Conservation (phyloP, 176 grass and related monocot species). For the Oryza brachyantha region DNA sequence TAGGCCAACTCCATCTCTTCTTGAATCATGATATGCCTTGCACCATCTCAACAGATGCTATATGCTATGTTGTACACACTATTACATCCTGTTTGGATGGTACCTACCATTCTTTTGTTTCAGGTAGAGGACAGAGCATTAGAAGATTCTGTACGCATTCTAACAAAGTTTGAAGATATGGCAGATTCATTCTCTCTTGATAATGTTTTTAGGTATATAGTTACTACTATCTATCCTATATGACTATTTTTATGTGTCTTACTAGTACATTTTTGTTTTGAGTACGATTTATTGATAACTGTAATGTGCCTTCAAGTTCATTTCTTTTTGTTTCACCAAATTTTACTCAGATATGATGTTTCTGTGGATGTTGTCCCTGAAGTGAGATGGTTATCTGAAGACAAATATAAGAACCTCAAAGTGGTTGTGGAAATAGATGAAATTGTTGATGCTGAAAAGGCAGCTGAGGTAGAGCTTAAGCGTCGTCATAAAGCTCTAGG, state of each 20-base stretch:
- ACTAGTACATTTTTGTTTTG: neutral
- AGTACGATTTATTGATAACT: neutral
- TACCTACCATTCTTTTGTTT: neutral
- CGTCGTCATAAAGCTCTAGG: slow-evolving; percentile 81
- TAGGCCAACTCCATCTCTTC: slow-evolving; percentile 5
- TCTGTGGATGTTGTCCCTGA: slow-evolving; percentile 72
- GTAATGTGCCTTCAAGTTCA: neutral
- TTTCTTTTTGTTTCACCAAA: slow-evolving; percentile 16
- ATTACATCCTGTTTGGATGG: slow-evolving; percentile 16
- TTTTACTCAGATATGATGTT: slow-evolving; percentile 74
- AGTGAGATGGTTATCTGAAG: slow-evolving; percentile 72
- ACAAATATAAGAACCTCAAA: slow-evolving; percentile 91
- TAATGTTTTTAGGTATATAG: slow-evolving; percentile 64
- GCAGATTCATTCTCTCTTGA: slow-evolving; percentile 60
- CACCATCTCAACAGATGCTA: neutral
- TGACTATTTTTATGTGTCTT: neutral
- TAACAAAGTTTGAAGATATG: slow-evolving; percentile 76
- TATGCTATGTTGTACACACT: slow-evolving; percentile 16
- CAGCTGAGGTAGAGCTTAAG: slow-evolving; percentile 62
- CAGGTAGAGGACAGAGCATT: slow-evolving; percentile 92
- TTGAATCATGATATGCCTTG: slow-evolving; percentile 14
- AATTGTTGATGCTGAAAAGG: slow-evolving; percentile 68
- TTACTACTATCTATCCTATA: slow-evolving; percentile 15
- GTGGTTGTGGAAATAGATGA: slow-evolving; percentile 92
- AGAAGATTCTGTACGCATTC: slow-evolving; percentile 87